These are phyloP conservation scores for Exophiala dermatitidis DNA, from an alignment of 2,329 filamentous ascomycete genomes.

Conservation along the genomic window DNA sequence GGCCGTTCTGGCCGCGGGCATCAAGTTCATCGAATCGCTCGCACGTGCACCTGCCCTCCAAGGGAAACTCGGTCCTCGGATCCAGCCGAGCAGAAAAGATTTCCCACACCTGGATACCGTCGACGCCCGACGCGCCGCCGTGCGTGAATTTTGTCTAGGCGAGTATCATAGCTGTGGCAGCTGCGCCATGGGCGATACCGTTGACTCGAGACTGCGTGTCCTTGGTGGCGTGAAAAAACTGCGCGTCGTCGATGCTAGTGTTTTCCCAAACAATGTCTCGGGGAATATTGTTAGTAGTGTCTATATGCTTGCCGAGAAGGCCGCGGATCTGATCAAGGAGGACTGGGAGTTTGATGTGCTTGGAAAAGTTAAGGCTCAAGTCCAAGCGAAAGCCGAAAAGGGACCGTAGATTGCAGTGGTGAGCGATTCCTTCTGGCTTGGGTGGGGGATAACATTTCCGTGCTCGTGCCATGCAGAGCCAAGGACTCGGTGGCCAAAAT, in stretches of 20 bases:
- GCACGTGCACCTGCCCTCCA: conserved; percentile 5
- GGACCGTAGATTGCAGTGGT: too few species aligned
- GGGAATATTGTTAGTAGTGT: conserved; percentile 31
- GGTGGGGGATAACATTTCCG: too few species aligned
- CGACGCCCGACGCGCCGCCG: conserved; percentile 9
- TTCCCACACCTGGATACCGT: conserved; percentile 8
- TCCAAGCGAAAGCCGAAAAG: too few species aligned
- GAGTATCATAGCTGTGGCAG: conserved; percentile 28
- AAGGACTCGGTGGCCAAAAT: too few species aligned
- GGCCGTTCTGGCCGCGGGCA: conserved; percentile 33
- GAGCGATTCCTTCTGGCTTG: too few species aligned
- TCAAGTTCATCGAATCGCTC: conserved; percentile 18
- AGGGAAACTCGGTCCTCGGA: conserved; percentile 15
- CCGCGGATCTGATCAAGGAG: conserved; percentile 32
- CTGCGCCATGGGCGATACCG: conserved; percentile 36
- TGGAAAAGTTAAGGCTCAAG: conserved; percentile 1
- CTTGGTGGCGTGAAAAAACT: conserved; percentile 31
- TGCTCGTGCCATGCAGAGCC: too few species aligned
- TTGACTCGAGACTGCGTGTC: conserved; percentile 30
- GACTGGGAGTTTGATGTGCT: conserved; percentile 23
- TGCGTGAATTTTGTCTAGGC: conserved; percentile 13
- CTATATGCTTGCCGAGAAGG: conserved; percentile 33
- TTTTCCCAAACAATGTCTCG: conserved; percentile 31
- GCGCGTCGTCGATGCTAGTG: conserved; percentile 33
- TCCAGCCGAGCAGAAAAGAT: conserved; percentile 11